A percentile compares a stretch with the other conserved stretches of the same genome.
Conservation (phyloP, 2,329 filamentous ascomycete species). For the Colletotrichum cuscutae region DNA sequence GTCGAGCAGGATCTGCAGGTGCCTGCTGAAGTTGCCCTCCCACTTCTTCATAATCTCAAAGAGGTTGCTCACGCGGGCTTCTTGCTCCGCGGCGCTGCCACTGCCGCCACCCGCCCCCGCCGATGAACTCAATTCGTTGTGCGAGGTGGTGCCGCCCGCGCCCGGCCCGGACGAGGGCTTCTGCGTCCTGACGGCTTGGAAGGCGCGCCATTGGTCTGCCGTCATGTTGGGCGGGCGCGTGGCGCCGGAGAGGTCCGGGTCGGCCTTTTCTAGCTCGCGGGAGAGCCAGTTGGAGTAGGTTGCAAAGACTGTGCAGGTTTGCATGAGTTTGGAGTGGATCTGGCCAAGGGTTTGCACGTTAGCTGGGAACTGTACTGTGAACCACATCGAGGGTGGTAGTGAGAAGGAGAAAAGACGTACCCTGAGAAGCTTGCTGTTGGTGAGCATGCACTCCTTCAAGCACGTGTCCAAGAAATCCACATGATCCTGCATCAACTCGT, state of each 20-base stretch:
- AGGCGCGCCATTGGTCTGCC: constrained; percentile 68
- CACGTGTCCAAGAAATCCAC: constrained; percentile 98
- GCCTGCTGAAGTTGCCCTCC: constrained; percentile 91
- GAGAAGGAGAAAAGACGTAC: constrained; percentile 61
- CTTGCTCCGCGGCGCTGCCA: constrained; percentile 42
- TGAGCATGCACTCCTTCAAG: constrained; percentile 98
- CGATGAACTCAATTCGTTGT: constrained; percentile 46
- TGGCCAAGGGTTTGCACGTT: constrained; percentile 48
- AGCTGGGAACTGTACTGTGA: too few species aligned
- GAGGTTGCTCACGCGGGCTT: constrained; percentile 75
- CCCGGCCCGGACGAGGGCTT: constrained; percentile 40
- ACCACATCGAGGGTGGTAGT: too few species aligned
- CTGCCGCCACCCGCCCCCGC: constrained; percentile 35
- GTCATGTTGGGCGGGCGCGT: constrained; percentile 70
- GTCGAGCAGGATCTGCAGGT: constrained; percentile 93
- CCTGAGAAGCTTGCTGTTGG: constrained; percentile 91
- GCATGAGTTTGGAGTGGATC: constrained; percentile 98
- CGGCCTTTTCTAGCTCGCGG: constrained; percentile 83
- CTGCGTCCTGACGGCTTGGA: constrained; percentile 60
- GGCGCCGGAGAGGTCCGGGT: constrained; percentile 76
- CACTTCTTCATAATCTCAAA: constrained; percentile 91
- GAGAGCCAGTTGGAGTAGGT: constrained; percentile 89
- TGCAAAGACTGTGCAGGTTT: constrained; percentile 94
- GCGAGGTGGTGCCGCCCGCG: constrained; percentile 39
- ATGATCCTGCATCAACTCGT: constrained; percentile 98